Conservation (phyloP, 163 green algal genomes). For the Scenedesmus sp. region DNA sequence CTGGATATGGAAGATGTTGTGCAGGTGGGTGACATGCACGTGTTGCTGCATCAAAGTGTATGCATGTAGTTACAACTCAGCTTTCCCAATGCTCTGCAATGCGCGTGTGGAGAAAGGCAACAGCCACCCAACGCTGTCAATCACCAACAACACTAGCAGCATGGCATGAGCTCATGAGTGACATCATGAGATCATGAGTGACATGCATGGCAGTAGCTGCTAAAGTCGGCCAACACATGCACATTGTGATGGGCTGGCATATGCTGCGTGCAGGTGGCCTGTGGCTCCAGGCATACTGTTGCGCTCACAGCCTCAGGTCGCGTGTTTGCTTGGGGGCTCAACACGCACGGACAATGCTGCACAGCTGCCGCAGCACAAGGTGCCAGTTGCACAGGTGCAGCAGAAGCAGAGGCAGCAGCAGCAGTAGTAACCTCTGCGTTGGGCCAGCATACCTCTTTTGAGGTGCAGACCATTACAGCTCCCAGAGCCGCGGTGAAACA, state of each 20-base stretch:
- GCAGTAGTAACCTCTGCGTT: not conserved
- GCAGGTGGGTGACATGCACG: constrained; percentile 5
- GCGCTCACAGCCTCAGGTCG: not conserved
- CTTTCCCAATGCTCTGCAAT: not conserved
- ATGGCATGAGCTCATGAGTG: no score
- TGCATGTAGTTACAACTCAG: not conserved
- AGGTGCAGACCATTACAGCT: not conserved
- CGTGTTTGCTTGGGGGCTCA: constrained; percentile 42
- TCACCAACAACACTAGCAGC: no score
- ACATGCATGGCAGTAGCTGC: no score
- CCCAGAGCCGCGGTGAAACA: not conserved
- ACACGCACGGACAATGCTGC: constrained; percentile 43
- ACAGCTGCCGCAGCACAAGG: not conserved
- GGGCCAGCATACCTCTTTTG: not conserved
- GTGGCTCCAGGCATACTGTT: constrained; percentile 42
- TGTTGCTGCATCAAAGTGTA: not conserved
- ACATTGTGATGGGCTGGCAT: no score
- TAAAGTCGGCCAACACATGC: no score
- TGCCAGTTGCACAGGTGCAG: not conserved
- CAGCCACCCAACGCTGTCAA: no score
- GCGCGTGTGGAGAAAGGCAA: no score
- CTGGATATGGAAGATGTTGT: constrained; percentile 41
- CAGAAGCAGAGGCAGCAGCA: no score
- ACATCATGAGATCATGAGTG: no score
- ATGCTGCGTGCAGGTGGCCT: constrained; percentile 38